phyloP scores from a whole-genome alignment of 345 rosid genomes.

The Gossypium stocksii region DNA sequence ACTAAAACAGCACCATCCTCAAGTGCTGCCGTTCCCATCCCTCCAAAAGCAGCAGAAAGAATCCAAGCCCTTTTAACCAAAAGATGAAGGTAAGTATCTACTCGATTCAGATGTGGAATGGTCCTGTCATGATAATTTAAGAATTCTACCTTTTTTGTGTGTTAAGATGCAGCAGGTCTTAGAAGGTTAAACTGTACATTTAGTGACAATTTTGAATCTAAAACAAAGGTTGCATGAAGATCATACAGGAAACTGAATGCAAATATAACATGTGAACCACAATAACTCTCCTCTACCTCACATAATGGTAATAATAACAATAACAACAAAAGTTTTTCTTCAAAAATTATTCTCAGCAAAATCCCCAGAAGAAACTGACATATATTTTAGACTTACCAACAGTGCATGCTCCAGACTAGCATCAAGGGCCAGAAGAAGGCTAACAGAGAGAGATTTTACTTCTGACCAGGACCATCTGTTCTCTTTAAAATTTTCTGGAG shows the following conservation, averaged over 20 bases:
- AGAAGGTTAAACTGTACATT: not conserved
- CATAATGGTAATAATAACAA: not conserved
- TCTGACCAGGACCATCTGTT: conserved; percentile 88
- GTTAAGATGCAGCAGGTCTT: not conserved
- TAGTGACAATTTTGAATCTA: not conserved
- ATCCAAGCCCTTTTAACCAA: not conserved
- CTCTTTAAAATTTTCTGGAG: conserved; percentile 56
- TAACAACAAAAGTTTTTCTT: not conserved
- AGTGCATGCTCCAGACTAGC: conserved; percentile 95
- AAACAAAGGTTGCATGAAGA: not conserved
- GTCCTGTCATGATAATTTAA: not conserved
- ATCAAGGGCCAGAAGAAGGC: conserved; percentile 90
- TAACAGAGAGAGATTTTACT: conserved; percentile 70
- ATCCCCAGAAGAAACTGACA: conserved; percentile 6
- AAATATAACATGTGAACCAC: not conserved
- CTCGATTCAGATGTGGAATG: not conserved
- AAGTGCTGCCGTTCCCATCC: not conserved
- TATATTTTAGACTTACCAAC: conserved; percentile 54
- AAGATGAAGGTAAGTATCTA: not conserved
- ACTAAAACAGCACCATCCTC: not conserved
- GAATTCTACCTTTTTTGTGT: not conserved
- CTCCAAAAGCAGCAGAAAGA: conserved; percentile 2
- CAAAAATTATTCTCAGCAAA: not conserved
- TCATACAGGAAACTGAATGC: not conserved
- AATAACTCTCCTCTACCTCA: conserved; percentile 1